Evolutionary conservation across 1,139 yeast genomes (phyloP), one percentile per base, ranked within the genome.

Genomic region (Scheffersomyces segobiensis): DNA sequence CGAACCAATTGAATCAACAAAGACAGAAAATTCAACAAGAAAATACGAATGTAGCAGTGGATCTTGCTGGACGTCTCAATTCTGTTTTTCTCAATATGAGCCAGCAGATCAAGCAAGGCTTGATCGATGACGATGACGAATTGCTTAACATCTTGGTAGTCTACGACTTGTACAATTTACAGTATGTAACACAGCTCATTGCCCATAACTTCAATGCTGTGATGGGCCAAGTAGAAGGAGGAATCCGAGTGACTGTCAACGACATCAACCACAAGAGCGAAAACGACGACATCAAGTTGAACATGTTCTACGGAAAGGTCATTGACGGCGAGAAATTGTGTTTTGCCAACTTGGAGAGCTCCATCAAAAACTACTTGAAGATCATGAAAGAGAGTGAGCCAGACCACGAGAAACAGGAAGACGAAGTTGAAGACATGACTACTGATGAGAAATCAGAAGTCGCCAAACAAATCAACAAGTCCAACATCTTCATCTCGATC

Each of bases 221-320:
- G n/a, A 87, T 93, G 88, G 83, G 84, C 62, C 98, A 93, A 73
- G 98, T 93, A 18, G 97, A 93, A 71, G 98, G 97, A 48, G 93
- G 92, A 14, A 92, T 88, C 53, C 79, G 83, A 56, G 84, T 87
- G 18, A 79, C 80, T 60, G 85, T 87, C 8, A 81, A 80, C 65
- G 83, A 86, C 74, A 77, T 76, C 63, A 76, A 82, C 74, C 82
- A 85, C 67, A 75, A 84, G 56, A 52, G 56, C 48, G 53, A 47
- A 32, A 71, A 65, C 22, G 74, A 73, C 52, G 71, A 67, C 52
- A 78, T 85, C 47, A 84, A 85, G 58, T 81, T 93, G 69, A 89
- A 89, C 63, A 73, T 91, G 66, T 91, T 93, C 69, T 78, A 83
- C 53, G 98, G 98, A 8, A 89, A 90, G 62, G 69, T 86, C 3